Evolutionary conservation across 1,284 basidiomycete genomes (phyloP), one percentile per base, ranked within the genome.

Genomic region (Somion occarium): DNA sequence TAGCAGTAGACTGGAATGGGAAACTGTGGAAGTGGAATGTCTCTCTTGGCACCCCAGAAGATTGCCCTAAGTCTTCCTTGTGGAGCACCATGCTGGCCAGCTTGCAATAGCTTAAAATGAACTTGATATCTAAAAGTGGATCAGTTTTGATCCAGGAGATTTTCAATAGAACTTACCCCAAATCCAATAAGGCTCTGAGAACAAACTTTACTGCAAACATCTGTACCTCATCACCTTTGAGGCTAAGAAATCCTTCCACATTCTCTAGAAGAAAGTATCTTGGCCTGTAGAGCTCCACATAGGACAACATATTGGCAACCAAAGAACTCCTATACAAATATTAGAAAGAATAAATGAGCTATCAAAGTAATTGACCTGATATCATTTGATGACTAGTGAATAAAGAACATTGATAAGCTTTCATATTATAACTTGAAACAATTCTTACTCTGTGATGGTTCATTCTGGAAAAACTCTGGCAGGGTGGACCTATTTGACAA

Each of bases 201-300:
- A 88, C 77, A 53, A 86, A 79, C 59, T 88, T 88, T 18, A 84
- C 73, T 27, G 85, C 73, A 0, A 83, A 84, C 59, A 69, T 73
- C 55, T 75, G 65, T 24, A 88, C 72, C 19, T 19, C 19, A 4
- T 23, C 22, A 5, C 11, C 19, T 22, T 43, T 43, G 19, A 22
- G 42, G 15, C 13, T 22, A 13, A 43, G 7, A 0, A 69, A 64
- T 0, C 86, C 86, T 20, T 63, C 59, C 2, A 88, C 85, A 63
- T 88, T 88, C 63, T 89, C 86, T 23, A 89, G 69, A 5, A 88
- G 71, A 54, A 88, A 76, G 56, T 82, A 87, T 27, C 66, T 65
- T 0, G 85, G 83, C 30, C 72, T 66, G 56, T 85, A 87, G 52
- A 78, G 74, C 57, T 89, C 86, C n/a, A 85, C 80, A 58, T 76